Conservation (phyloP, 139 green algal genomes). For the Klebsormidium nitens region DNA sequence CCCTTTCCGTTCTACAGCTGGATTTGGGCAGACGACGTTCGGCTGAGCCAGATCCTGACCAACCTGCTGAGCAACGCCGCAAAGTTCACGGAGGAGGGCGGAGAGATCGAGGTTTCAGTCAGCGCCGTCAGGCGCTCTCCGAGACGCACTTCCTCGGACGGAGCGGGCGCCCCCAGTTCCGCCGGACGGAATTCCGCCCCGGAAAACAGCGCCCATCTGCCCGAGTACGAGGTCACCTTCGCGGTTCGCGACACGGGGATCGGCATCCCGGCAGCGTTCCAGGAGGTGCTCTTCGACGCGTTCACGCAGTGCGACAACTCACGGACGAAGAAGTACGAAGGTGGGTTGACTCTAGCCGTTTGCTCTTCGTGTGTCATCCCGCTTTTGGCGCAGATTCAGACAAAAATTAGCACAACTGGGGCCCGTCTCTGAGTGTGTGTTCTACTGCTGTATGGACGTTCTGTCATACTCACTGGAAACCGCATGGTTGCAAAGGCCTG, state of each 20-base stretch:
- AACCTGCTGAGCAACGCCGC: constrained; percentile 30
- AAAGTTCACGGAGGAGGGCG: constrained; percentile 37
- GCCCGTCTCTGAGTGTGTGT: too few species aligned
- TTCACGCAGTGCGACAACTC: constrained; percentile 39
- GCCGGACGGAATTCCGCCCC: too few species aligned
- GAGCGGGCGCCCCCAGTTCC: too few species aligned
- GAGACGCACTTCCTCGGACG: background rate
- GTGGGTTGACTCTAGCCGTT: too few species aligned
- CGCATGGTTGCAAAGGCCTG: too few species aligned
- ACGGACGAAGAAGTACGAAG: constrained; percentile 25
- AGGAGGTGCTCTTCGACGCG: constrained; percentile 25
- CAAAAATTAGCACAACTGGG: too few species aligned
- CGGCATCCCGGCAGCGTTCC: constrained; percentile 26
- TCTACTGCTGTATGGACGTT: too few species aligned
- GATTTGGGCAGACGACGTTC: constrained; percentile 30
- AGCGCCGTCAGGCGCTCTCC: background rate
- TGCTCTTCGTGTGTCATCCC: too few species aligned
- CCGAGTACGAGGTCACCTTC: constrained; percentile 14
- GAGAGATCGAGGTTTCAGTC: constrained; percentile 22
- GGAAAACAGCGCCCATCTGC: constrained; percentile 5
- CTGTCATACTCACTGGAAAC: too few species aligned
- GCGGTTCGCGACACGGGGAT: constrained; percentile 22
- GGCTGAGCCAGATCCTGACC: constrained; percentile 25
- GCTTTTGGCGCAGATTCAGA: too few species aligned
- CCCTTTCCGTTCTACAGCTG: constrained; percentile 22